Base-by-base conservation (phyloP, 2,329 filamentous ascomycete genomes). In the Aspergillus ibericus region DNA sequence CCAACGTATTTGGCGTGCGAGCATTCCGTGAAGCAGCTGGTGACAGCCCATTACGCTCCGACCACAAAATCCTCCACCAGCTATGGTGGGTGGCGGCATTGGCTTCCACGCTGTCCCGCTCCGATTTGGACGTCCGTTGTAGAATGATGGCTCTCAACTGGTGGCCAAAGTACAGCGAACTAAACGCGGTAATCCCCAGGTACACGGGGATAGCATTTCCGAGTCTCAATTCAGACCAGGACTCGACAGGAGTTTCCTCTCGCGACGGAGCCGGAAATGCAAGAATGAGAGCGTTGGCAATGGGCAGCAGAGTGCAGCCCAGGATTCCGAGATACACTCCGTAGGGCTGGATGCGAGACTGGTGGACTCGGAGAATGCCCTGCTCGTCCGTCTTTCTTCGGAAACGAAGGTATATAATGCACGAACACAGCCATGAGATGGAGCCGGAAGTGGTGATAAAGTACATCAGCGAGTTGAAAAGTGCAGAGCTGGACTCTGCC, bases 391-490 rank as follows among this genome's bases (percentile, higher is more conserved):
- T 49, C 53, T 38, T 47, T 34, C 53, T 42, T 38, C 42, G 53
- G 10, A 48, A 55, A 13, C 80, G 81, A 16, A 85, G 70, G 68
- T 83, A 85, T 22, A 84, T 77, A 55, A 84, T 75, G 62, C 80
- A 81, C 68, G 89, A 88, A 65, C 84, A 82, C 7, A 84, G 77
- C 87, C 88, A 91, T 49, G 83, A 85, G 62, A 90, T 87, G 70
- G 90, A 86, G 5, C 87, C 87, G 6, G 85, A 86, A 20, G 88
- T 85, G 49, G 85, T 83, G 13, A 83, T 85, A 62, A 91, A 85
- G 74, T 89, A 88, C 64, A 91, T 81, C 42, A 91, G 78, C 85
- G 88, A 91, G 75, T 83, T 81, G 73, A 90, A 90, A 32, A 88
- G 87, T 7, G 78, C 73, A 2, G 79, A 79, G 47, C 86, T 88